Conservation (phyloP, 176 grass and related monocot species). For the Hordeum marinum region DNA sequence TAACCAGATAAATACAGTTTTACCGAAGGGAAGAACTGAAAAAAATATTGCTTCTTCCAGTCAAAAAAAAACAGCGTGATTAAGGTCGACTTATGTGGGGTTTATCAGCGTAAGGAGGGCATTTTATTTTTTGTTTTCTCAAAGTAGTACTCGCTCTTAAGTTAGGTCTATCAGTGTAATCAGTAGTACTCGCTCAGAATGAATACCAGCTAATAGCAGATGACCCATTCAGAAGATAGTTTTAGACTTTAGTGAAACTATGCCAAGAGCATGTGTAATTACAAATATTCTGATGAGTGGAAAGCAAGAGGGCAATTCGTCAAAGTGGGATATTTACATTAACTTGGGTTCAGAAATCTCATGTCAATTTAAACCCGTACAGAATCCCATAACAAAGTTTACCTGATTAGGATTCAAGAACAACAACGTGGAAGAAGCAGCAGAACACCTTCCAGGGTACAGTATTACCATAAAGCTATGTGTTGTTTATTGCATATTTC, state of each 20-base stretch:
- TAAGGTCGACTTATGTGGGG: neutral
- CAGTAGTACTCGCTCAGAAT: too few relatives aligned
- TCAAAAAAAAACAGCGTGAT: neutral
- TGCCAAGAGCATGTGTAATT: neutral
- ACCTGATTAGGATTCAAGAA: neutral
- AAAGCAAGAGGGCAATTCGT: neutral
- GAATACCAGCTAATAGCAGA: neutral
- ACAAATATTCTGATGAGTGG: neutral
- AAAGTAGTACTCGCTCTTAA: too few relatives aligned
- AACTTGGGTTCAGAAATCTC: neutral
- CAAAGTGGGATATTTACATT: neutral
- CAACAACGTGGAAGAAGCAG: neutral
- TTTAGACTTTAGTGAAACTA: neutral
- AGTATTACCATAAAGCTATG: neutral
- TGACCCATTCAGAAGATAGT: neutral
- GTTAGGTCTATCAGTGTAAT: too few relatives aligned
- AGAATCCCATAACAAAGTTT: neutral
- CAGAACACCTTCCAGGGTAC: neutral
- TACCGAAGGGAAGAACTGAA: neutral
- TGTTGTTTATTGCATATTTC: neutral
- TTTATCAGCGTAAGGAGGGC: neutral
- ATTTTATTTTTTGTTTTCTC: too few relatives aligned
- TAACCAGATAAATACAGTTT: neutral
- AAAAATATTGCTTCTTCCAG: neutral
- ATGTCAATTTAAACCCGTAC: neutral